A percentile compares a stretch with the other conserved stretches of the same genome.
phyloP scores from a whole-genome alignment of 2,329 filamentous ascomycete genomes.

The Alternaria longipes region DNA sequence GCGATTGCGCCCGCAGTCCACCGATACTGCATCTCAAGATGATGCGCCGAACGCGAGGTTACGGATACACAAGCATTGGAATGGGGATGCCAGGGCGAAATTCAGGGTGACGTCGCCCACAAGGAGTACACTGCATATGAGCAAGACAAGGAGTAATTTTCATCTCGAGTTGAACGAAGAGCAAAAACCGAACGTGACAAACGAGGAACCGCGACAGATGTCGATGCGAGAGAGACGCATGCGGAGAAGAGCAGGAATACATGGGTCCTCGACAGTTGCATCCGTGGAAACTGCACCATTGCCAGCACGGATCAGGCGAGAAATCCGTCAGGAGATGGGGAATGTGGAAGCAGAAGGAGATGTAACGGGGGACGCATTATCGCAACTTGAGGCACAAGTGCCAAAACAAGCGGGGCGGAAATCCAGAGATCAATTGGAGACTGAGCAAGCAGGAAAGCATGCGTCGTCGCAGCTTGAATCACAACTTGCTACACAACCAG shows the following conservation, averaged over 20 bases:
- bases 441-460: neutral
- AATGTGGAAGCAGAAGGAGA: neutral
- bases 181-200: neutral
- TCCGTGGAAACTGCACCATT: neutral
- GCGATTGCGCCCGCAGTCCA: constrained; percentile 11
- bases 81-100: constrained; percentile 2
- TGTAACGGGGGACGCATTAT: neutral
- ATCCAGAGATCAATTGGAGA: neutral
- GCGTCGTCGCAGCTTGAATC: neutral
- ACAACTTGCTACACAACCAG: neutral
- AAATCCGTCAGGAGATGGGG: neutral
- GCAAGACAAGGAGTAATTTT: constrained; percentile 4
- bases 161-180: neutral
- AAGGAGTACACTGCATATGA: constrained; percentile 7
- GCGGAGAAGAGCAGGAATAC: constrained; percentile 3
- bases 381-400: neutral
- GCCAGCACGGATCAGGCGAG: constrained; percentile 1
- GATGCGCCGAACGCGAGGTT: constrained; percentile 10
- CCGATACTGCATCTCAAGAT: constrained; percentile 8
- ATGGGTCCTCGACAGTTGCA: neutral
- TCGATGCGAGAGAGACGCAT: constrained; percentile 17
- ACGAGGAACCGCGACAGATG: constrained; percentile 1
- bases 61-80: constrained; percentile 20
- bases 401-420: neutral
- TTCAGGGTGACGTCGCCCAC: constrained; percentile 4